phyloP scores from a whole-genome alignment of 176 grass and related monocot genomes.

The Poa annua region DNA sequence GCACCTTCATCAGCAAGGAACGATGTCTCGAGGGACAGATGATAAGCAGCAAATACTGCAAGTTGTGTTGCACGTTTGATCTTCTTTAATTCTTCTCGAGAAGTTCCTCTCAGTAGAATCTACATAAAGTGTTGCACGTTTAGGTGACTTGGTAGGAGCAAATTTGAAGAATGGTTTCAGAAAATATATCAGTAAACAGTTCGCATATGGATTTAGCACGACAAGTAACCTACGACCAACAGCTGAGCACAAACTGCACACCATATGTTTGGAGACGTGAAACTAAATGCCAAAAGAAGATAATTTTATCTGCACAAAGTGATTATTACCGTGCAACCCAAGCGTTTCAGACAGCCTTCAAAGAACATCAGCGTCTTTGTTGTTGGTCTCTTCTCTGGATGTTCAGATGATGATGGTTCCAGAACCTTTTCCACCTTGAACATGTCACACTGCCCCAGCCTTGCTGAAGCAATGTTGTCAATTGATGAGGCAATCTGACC shows the following conservation, averaged over 20 bases:
- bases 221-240: not conserved
- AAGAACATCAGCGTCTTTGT: constrained; percentile 93
- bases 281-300: not conserved
- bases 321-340: constrained; percentile 93
- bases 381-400: constrained; percentile 46
- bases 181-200: constrained; percentile 16
- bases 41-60: constrained; percentile 90
- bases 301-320: constrained; percentile 1
- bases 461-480: constrained; percentile 64
- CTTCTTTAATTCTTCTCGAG: constrained; percentile 78
- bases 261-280: not conserved
- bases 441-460: constrained; percentile 70
- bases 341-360: constrained; percentile 76
- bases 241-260: not conserved
- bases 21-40: constrained; percentile 80
- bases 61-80: constrained; percentile 69
- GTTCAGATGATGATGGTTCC: constrained; percentile 43
- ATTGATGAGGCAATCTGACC: constrained; percentile 81
- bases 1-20: constrained; percentile 91
- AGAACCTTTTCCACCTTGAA: constrained; percentile 85
- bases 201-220: not conserved
- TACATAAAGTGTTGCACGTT: constrained; percentile 40
- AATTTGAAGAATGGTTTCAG: constrained; percentile 12
- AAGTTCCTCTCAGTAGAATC: constrained; percentile 75
- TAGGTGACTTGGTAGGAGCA: constrained; percentile 19